Conservation (phyloP, 176 grass and related monocot species). For the Cenchrus fungigraminus region DNA sequence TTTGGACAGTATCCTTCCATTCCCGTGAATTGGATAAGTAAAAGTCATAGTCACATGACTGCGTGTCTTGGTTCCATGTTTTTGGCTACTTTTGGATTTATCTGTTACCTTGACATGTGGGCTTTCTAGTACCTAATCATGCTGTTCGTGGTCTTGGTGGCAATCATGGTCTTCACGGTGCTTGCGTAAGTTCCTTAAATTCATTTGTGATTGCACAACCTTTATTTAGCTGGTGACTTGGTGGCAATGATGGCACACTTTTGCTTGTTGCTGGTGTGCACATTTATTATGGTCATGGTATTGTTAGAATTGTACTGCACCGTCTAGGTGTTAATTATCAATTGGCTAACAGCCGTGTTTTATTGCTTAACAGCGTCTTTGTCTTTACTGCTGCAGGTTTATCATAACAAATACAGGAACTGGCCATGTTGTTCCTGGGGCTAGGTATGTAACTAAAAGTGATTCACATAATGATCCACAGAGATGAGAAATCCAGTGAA, state of each 20-base stretch:
- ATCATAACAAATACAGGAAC: conserved; percentile 92
- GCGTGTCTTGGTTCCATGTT: background rate
- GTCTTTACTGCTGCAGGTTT: conserved; percentile 68
- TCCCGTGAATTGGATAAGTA: conserved; percentile 7
- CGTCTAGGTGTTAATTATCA: background rate
- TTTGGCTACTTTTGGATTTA: conserved; percentile 37
- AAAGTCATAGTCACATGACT: conserved; percentile 31
- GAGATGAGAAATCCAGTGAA: background rate
- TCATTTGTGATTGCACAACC: background rate
- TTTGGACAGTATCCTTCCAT: conserved; percentile 94
- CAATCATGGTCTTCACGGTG: conserved; percentile 91
- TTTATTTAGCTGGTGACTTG: conserved; percentile 15
- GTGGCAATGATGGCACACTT: conserved; percentile 28
- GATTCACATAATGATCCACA: background rate
- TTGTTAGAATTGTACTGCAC: conserved; percentile 20
- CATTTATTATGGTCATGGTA: conserved; percentile 29
- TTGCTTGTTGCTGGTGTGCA: conserved; percentile 9
- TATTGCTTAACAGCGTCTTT: conserved; percentile 3
- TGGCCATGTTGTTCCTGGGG: conserved; percentile 76
- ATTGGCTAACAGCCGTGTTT: conserved; percentile 1
- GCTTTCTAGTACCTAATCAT: conserved; percentile 77
- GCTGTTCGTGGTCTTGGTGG: conserved; percentile 81
- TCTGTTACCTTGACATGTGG: conserved; percentile 67
- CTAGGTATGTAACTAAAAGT: conserved; percentile 53
- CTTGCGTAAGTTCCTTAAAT: conserved; percentile 73